These are phyloP conservation scores for Cydonia oblonga DNA, from an alignment of 331 rosid genomes.

Conservation along the genomic window DNA sequence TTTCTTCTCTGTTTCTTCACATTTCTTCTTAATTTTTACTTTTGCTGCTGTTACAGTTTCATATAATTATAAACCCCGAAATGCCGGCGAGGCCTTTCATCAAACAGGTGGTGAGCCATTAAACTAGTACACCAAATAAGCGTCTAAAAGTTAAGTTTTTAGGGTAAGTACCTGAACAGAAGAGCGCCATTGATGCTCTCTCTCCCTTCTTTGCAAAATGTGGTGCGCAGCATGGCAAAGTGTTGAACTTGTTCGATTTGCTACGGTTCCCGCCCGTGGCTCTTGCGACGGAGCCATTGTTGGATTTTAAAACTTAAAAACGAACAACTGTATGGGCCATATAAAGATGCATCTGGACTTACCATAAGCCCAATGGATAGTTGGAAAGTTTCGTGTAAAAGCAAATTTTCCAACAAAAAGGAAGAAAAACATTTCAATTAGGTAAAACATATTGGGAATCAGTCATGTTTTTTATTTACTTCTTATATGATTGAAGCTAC, in stretches of 20 bases:
- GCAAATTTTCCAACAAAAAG: neutral
- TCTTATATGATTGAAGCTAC: neutral
- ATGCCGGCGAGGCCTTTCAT: constrained; percentile 9
- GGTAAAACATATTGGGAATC: neutral
- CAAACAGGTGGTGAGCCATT: constrained; percentile 12
- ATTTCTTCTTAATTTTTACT: neutral
- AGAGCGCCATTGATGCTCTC: neutral
- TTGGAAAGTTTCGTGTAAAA: neutral
- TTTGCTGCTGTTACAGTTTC: neutral
- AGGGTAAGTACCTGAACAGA: neutral
- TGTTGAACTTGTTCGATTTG: neutral
- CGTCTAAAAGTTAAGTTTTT: neutral
- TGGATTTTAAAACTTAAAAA: neutral
- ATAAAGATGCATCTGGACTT: neutral
- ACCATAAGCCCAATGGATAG: neutral
- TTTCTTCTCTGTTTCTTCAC: neutral
- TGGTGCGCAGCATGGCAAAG: neutral
- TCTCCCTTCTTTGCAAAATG: neutral
- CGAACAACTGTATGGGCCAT: neutral
- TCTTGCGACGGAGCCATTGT: neutral
- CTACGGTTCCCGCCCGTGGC: neutral
- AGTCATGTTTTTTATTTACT: neutral
- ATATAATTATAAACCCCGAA: constrained; percentile 6
- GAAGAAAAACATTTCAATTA: neutral
- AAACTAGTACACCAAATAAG: neutral